phyloP scores from a whole-genome alignment of 805 yeast species.

The Saccharomycopsis javanensis region DNA sequence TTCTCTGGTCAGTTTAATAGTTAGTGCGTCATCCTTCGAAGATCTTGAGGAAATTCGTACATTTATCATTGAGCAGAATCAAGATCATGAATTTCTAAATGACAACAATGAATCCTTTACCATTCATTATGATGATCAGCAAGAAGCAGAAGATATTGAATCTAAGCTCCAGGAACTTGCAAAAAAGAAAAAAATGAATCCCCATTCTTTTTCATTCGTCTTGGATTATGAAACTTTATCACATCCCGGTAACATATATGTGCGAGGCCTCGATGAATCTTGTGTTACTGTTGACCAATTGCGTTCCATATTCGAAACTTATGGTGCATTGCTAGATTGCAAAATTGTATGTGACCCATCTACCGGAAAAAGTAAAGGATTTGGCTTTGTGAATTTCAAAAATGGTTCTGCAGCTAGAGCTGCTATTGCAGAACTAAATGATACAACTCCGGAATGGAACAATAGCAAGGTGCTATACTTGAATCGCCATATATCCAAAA shows the following conservation, averaged over 20 bases:
- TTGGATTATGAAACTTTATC: constrained; percentile 28
- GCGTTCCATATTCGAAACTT: constrained; percentile 29
- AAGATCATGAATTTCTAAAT: not conserved
- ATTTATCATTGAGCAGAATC: not conserved
- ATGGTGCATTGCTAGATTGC: constrained; percentile 36
- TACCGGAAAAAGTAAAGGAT: constrained; percentile 37
- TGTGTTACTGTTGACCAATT: constrained; percentile 31
- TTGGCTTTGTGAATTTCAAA: constrained; percentile 61
- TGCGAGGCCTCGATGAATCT: constrained; percentile 36
- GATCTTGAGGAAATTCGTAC: not conserved
- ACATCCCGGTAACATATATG: constrained; percentile 51
- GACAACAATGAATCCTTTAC: not conserved
- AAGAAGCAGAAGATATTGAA: constrained; percentile 11
- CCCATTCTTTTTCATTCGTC: not conserved
- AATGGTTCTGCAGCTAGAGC: constrained; percentile 47
- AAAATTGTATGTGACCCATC: constrained; percentile 38
- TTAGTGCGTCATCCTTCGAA: not conserved
- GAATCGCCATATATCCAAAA: constrained; percentile 56
- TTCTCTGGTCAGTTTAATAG: constrained; percentile 1
- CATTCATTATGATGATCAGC: constrained; percentile 7
- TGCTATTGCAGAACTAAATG: constrained; percentile 50
- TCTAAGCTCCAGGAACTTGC: constrained; percentile 6
- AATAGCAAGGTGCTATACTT: constrained; percentile 33
- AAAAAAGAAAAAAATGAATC: not conserved
- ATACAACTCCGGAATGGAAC: constrained; percentile 26